Base-by-base conservation (phyloP, 805 yeast genomes). In the Teunomyces gatunensis region DNA sequence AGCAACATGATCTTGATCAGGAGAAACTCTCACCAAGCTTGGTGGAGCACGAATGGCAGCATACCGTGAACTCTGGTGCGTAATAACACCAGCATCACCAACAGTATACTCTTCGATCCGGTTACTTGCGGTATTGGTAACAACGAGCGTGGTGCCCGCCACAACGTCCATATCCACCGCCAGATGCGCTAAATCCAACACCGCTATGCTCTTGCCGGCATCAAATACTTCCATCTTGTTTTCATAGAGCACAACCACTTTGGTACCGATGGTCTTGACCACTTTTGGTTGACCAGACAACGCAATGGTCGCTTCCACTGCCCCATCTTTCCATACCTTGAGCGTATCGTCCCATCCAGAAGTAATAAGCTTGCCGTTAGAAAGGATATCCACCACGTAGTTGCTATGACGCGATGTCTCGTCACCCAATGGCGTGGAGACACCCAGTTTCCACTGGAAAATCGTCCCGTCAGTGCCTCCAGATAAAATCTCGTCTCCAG, bases 261-360 rank as follows among this genome's bases (percentile, higher is more conserved):
- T 45, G 10, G 64, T 63, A 23, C 56, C 61, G 23, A 74, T 51
- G 11, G 65, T 56, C 2, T 58, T 51, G 3, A 68, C 43, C 42
- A 60, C 66, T 49, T 66, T 70, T n/a, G 78, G 76, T 54, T 73
- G 78, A 13, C 58, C 57, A 1, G 54, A 46, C 44, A 65, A 54
- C 10, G 44, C 50, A 6, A 54, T 43, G 2, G 57, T 29, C 7
- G 44, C 28, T 13, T 44, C 46, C 35, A 58, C 47, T 3, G 45
- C 45, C 11, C 49, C 55, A n/a, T 51, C 51, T 11, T 57, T 49
- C 73, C 75, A 68, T 12, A 61, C 37, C 58, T 78, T 80, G 40
- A 90, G 57, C 11, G 80, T 80, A 60, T 89, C 96, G 66, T 92
- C 99, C 98, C 98, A 94, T 3, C 91, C 95, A 17, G 81, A 73